Evolutionary conservation across 192 early-diverging fungal genomes (phyloP), one percentile per base, ranked within the genome.

Genomic region (Funneliformis geosporum): DNA sequence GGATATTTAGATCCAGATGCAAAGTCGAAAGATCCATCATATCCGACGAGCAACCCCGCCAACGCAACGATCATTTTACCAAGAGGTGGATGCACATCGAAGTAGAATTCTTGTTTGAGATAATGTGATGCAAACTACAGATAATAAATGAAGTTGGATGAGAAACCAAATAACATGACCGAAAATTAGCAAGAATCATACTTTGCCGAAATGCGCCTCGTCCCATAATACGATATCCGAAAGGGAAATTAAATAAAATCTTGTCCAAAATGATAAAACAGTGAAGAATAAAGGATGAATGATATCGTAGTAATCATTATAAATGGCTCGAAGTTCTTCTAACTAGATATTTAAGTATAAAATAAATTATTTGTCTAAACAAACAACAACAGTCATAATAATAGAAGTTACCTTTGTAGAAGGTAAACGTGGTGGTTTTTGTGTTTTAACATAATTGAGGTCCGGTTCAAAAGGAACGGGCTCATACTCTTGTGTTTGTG

Each of bases 1-100:
- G 98, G 96, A 81, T 96, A 98, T 16, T 79, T 73, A 0, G 84
- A 79, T 8, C 95, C 95, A 8, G 94, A 96, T 25, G 92, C 89
- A 80, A 98, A 99, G 8, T 86, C 87, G 78, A 97, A 98, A 0
- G 87, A 83, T 1, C 96, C 97, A 83, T 98, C 89, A 79, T 94
- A 98, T 0, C 95, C 93, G 9, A 90, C 93, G 25, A 99, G 64
- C 0, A 90, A 70, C 44, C 94, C 98, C 4, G 96, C 90, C 10
- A 98, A 83, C 0, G 92, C 97, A 28, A 96, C 90, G 28, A 99
- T 86, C 89, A 98, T 98, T 86, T 99, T 99, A 60, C 97, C 97
- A 76, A 98, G 84, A 3, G 98, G 97, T 43, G 98, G 98, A 81
- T 99, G 98, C 2, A 99, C 97, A 86, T 99, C 98, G 83, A 96